phyloP scores from a whole-genome alignment of 2,329 filamentous ascomycete genomes.

The Arthrobotrys iridis region DNA sequence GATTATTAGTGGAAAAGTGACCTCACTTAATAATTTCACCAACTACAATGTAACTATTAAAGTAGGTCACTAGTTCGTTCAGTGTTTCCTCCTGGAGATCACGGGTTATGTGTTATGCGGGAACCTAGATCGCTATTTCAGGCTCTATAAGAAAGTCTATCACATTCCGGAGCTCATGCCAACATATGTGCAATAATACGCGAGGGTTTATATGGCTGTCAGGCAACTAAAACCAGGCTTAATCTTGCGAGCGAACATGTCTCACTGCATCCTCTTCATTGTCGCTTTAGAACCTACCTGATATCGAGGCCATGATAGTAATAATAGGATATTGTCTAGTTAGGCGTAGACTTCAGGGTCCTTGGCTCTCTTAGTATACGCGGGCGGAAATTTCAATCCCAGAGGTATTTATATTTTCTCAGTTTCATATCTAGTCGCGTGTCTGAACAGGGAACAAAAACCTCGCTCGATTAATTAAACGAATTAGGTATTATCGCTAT shows the following conservation, averaged over 20 bases:
- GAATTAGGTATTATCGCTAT: constrained; percentile 14
- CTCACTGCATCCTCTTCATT: not conserved
- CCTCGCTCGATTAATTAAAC: not conserved
- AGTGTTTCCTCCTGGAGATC: not conserved
- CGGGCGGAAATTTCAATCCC: too few relatives aligned
- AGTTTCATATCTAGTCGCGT: too few relatives aligned
- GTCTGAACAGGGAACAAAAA: too few relatives aligned
- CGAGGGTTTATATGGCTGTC: not conserved
- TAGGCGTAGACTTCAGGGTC: too few relatives aligned
- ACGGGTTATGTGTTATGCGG: not conserved
- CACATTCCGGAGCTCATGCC: not conserved
- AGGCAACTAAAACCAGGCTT: constrained; percentile 4
- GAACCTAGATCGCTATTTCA: constrained; percentile 6
- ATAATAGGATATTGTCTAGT: too few relatives aligned
- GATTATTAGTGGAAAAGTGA: not conserved
- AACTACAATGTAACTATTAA: not conserved
- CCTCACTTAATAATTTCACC: constrained; percentile 5
- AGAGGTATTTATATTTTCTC: too few relatives aligned
- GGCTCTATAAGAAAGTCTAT: not conserved
- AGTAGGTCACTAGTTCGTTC: constrained; percentile 1
- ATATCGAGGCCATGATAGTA: too few relatives aligned
- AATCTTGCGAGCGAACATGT: not conserved
- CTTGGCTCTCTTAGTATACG: too few relatives aligned
- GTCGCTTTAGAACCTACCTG: not conserved
- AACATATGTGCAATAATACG: not conserved